Percentiles rank a stretch among this genome's conserved stretches.
Conservation (phyloP, 768 basidiomycete genomes). For the Pholiota molesta region DNA sequence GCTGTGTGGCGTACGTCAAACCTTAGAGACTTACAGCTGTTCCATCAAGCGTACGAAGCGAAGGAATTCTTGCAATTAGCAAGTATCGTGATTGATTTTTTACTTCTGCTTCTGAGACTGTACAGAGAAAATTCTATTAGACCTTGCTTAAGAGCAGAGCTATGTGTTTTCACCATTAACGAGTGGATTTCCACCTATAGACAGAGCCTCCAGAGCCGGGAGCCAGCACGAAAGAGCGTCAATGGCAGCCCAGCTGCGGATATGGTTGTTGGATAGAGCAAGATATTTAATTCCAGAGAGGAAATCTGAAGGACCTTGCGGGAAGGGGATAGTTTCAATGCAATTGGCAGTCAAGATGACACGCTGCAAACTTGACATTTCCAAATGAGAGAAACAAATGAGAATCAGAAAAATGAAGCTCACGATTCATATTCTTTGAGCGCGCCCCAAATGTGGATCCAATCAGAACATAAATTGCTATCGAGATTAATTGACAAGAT, state of each 20-base stretch:
- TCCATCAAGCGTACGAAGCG: constrained; percentile 64
- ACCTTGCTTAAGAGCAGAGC: background rate
- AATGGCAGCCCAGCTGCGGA: constrained; percentile 62
- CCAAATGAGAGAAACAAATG: constrained; percentile 21
- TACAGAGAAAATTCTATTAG: constrained; percentile 4
- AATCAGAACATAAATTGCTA: constrained; percentile 61
- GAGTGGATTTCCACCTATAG: constrained; percentile 67
- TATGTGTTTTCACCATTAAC: constrained; percentile 45
- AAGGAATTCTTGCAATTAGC: constrained; percentile 68
- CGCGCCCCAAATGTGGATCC: constrained; percentile 51
- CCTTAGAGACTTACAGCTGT: constrained; percentile 48
- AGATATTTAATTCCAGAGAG: constrained; percentile 54
- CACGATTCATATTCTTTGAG: constrained; percentile 51
- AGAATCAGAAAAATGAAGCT: constrained; percentile 24
- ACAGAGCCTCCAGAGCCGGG: constrained; percentile 63
- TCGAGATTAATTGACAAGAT: constrained; percentile 71
- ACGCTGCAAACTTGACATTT: constrained; percentile 56
- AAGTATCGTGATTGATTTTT: constrained; percentile 56
- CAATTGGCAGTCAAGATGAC: constrained; percentile 69
- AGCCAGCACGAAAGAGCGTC: constrained; percentile 72
- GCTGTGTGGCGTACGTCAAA: constrained; percentile 4
- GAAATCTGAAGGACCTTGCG: constrained; percentile 25
- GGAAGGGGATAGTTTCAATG: constrained; percentile 52
- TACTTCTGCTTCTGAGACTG: constrained; percentile 36
- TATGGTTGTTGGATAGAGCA: constrained; percentile 61